These are phyloP conservation scores for Tolypocladium nubicola DNA, from an alignment of 2,329 filamentous ascomycete species.

Conservation along the genomic window DNA sequence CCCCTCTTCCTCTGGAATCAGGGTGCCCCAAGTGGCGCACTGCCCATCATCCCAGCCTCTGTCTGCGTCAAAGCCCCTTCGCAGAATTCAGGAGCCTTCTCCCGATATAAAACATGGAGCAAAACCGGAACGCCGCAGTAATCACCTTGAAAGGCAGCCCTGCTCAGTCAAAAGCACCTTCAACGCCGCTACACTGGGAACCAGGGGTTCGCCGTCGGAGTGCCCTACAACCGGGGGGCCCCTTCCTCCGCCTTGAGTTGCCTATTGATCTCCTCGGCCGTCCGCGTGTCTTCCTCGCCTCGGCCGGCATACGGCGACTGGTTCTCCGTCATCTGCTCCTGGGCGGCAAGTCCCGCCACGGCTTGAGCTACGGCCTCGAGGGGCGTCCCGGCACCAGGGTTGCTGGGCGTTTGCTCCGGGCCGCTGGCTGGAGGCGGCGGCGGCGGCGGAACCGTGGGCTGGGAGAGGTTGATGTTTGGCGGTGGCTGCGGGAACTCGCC, in stretches of 20 bases:
- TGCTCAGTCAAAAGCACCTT: neutral
- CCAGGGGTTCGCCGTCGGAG: neutral
- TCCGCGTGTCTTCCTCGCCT: conserved; percentile 30
- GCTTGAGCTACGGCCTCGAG: conserved; percentile 42
- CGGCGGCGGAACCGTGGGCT: conserved; percentile 11
- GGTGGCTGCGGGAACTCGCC: conserved; percentile 80
- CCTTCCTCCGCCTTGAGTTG: conserved; percentile 35
- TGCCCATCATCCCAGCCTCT: neutral
- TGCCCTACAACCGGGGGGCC: conserved; percentile 10
- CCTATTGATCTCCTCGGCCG: conserved; percentile 43
- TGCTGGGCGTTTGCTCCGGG: conserved; percentile 13
- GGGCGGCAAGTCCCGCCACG: conserved; percentile 30
- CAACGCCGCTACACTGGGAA: conserved; percentile 4
- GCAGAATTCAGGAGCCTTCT: neutral
- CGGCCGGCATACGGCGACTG: conserved; percentile 21
- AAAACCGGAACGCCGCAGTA: neutral
- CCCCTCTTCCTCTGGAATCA: neutral
- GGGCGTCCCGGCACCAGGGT: conserved; percentile 23
- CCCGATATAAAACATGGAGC: neutral
- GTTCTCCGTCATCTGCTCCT: conserved; percentile 27
- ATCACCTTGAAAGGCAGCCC: neutral
- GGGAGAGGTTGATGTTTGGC: conserved; percentile 59
- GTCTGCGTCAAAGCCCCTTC: neutral
- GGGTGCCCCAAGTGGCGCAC: neutral
- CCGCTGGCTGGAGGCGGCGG: conserved; percentile 12